Evolutionary conservation across 805 yeast species (phyloP).

Genomic region (Yamadazyma phyllophila): DNA sequence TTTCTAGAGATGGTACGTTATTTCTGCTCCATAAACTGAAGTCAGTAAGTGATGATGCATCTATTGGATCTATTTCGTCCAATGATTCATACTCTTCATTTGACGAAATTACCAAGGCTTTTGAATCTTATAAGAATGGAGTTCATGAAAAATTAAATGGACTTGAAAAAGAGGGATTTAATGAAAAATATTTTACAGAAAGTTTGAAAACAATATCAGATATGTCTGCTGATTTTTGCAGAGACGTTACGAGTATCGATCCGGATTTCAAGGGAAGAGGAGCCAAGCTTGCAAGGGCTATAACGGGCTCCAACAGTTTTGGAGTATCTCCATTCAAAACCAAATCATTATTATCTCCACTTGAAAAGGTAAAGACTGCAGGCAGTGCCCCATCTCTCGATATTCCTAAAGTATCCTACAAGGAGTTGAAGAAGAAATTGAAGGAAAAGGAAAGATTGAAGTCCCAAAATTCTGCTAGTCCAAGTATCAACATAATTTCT

Average conservation of each 20-base stretch:
- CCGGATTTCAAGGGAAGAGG: conserved; percentile 42
- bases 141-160: conserved; percentile 17
- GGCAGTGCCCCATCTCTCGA: conserved; percentile 2
- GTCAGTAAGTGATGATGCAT: background rate
- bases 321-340: conserved; percentile 41
- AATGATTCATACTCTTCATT: conserved; percentile 35
- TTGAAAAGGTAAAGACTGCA: conserved; percentile 18
- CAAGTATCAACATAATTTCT: conserved; percentile 9
- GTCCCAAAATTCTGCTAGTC: conserved; percentile 1
- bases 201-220: conserved; percentile 31
- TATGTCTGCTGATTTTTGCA: conserved; percentile 32
- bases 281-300: conserved; percentile 39
- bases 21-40: background rate
- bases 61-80: conserved; percentile 21
- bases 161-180: conserved; percentile 15
- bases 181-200: conserved; percentile 29
- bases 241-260: conserved; percentile 32
- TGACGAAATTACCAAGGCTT: conserved; percentile 37
- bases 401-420: conserved; percentile 24
- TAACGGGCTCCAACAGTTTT: conserved; percentile 42
- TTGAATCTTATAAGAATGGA: conserved; percentile 25
- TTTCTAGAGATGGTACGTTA: background rate
- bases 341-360: conserved; percentile 38
- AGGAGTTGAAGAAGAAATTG: conserved; percentile 27
- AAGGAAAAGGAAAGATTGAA: conserved; percentile 5